Evolutionary conservation across 106 monocot species (phyloP), one percentile per base, ranked within the genome.

Genomic region (Dioscorea alata): DNA sequence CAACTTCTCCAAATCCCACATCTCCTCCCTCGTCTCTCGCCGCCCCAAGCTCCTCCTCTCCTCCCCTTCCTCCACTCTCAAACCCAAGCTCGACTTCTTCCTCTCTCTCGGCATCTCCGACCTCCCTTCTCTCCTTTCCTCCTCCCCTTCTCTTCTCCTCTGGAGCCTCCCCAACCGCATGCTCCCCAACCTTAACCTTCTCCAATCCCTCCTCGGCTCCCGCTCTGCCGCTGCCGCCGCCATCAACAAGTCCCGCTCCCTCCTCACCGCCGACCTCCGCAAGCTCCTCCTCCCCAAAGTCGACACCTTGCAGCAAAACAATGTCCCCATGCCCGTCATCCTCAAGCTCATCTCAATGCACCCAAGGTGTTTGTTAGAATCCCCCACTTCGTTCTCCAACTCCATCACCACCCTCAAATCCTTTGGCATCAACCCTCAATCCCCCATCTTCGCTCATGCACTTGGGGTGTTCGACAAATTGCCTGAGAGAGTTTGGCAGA

Each of bases 11-110:
- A 16, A 25, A 8, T 25, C 73, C 35, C 70, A 81, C 5, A 59
- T 90, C 68, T 57, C 72, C 8, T 42, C 4, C 8, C 22, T 83
- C 58, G 7, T 81, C 69, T 4, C 69, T 23, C 67, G 56, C 33
- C 16, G 2, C 63, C 79, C 84, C 13, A 13, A 9, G 6, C 6
- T 76, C 5, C 72, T 83, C 54, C 4, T 12, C 7, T 16, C 34
- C 42, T 25, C 35, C 12, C 57, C 71, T 0, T 60, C 59, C 2
- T 69, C 64, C 14, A 72, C 9, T 59, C 13, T 74, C 48, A 75
- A 61, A 25, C 74, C 85, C 49, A 83, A 90, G 70, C 18, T 90
- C 17, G 74, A 80, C 0, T 83, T 81, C 33, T 61, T 82, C 71
- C 69, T n/a, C 49, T 17, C n/a, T 42, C 10, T 77, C 16, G 89